phyloP scores from a whole-genome alignment of 208 protist genomes.

The Crithidia mellificae region DNA sequence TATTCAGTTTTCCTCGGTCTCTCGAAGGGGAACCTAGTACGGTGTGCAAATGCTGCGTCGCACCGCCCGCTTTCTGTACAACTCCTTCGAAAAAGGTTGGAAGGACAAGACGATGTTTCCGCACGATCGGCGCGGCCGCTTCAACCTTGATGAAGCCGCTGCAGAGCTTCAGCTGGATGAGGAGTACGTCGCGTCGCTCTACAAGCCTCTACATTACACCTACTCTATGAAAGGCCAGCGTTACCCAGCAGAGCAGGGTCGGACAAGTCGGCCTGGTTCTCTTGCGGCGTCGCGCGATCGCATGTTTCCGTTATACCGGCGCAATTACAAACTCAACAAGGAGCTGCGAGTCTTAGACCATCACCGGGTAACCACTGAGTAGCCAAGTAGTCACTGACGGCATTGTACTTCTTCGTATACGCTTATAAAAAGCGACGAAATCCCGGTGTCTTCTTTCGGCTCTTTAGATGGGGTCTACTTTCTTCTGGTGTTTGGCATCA shows the following conservation, averaged over 20 bases:
- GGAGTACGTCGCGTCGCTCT: slow-evolving; percentile 78
- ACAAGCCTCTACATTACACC: slow-evolving; percentile 81
- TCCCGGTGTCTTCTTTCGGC: too few species aligned
- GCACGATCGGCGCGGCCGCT: slow-evolving; percentile 72
- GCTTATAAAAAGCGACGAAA: too few species aligned
- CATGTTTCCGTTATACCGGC: slow-evolving; percentile 80
- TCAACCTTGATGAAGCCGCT: slow-evolving; percentile 83
- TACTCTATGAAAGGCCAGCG: slow-evolving; percentile 78
- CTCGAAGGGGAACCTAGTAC: too few species aligned
- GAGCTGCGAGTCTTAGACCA: slow-evolving; percentile 61
- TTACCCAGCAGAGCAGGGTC: slow-evolving; percentile 80
- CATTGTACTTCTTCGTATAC: not conserved
- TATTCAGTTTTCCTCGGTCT: too few species aligned
- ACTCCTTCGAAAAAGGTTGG: slow-evolving; percentile 62
- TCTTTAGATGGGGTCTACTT: too few species aligned
- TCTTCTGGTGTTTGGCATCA: too few species aligned
- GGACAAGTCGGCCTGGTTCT: slow-evolving; percentile 72
- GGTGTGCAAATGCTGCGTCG: too few species aligned
- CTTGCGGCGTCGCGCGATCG: slow-evolving; percentile 52
- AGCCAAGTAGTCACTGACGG: slow-evolving; percentile 1
- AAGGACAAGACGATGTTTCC: slow-evolving; percentile 52
- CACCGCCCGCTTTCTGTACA: slow-evolving; percentile 25
- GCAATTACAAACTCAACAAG: slow-evolving; percentile 59
- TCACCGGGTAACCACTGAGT: slow-evolving; percentile 69
- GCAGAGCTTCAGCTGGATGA: slow-evolving; percentile 75